Evolutionary conservation across 129 eudicot genomes (phyloP).

Genomic region (Kitagawia praeruptora): DNA sequence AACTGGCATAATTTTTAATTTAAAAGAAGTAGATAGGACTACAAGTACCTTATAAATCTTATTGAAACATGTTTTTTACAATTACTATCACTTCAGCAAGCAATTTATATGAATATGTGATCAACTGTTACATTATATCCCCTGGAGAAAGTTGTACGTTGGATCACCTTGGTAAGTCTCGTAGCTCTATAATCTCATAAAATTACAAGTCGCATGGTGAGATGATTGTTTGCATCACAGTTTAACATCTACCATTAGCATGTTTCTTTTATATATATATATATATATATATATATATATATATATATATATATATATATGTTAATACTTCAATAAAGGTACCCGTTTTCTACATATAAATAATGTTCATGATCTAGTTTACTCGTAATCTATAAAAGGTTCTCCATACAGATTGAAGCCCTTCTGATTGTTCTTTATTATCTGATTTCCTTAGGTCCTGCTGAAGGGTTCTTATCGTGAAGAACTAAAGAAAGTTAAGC

Average conservation of each 20-base stretch:
- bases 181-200: neutral
- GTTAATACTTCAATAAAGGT: neutral
- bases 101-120: neutral
- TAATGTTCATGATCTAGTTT: neutral
- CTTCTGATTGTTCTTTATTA: constrained; percentile 1
- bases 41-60: neutral
- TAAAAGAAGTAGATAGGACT: neutral
- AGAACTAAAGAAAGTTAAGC: constrained; percentile 76
- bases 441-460: constrained; percentile 47
- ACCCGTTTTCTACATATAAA: neutral
- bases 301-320: too few species aligned
- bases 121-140: neutral
- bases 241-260: neutral
- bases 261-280: too few species aligned
- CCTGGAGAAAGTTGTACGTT: neutral
- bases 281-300: too few species aligned
- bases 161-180: neutral
- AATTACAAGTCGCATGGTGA: neutral
- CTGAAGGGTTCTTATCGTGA: constrained; percentile 67
- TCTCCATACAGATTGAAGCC: neutral
- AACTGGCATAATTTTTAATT: neutral
- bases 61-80: neutral
- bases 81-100: neutral
- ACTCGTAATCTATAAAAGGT: neutral
- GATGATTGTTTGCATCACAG: neutral